Percentiles rank a stretch among this genome's conserved stretches.
Conservation (phyloP, 176 grass and related monocot species). For the Triticum timopheevii region DNA sequence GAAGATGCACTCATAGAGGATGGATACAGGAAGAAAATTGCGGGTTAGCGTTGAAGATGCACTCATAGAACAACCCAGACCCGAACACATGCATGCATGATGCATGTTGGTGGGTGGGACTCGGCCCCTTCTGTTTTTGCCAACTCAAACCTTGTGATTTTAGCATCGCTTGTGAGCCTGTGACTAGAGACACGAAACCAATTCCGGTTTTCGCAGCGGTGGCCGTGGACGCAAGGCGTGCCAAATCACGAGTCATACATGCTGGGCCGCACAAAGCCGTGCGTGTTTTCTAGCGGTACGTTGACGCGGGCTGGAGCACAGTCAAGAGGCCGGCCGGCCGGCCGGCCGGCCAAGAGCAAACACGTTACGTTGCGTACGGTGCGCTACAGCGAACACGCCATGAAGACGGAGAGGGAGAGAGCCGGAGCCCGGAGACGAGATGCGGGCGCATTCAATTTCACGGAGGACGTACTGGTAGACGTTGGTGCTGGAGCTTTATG, state of each 20-base stretch:
- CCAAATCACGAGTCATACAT: constrained; percentile 3
- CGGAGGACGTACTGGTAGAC: not conserved
- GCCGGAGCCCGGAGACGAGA: not conserved
- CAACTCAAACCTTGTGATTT: not conserved
- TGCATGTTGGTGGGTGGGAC: not conserved
- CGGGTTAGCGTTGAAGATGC: too few relatives aligned
- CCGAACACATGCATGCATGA: not conserved
- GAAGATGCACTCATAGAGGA: too few relatives aligned
- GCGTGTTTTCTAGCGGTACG: not conserved
- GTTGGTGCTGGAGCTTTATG: constrained; percentile 43
- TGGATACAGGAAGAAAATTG: too few relatives aligned
- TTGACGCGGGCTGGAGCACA: not conserved
- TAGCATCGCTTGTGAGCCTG: not conserved
- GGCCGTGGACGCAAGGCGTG: not conserved
- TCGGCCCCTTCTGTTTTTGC: not conserved
- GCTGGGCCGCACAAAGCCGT: not conserved
- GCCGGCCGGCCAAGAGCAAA: not conserved
- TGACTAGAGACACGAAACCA: not conserved
- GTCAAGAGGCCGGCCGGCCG: not conserved
- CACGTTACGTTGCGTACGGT: not conserved
- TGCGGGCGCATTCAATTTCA: constrained; percentile 17
- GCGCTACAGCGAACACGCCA: not conserved
- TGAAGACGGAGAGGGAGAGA: not conserved
- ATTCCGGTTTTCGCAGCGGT: not conserved
- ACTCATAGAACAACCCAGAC: not conserved